phyloP scores from a whole-genome alignment of 768 basidiomycete genomes.

The Stropharia rugosoannulata region DNA sequence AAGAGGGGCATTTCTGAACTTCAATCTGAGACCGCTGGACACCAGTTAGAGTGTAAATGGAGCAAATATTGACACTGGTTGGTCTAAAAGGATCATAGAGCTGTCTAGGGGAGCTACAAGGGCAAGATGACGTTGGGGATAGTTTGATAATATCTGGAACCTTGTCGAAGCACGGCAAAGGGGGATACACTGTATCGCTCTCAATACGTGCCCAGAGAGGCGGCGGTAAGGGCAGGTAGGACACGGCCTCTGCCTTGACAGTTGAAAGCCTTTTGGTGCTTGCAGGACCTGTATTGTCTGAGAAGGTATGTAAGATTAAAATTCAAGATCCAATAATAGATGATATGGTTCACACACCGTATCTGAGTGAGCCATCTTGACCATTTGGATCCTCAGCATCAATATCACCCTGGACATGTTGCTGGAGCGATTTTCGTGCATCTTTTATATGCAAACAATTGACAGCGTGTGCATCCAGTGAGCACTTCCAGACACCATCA shows the following conservation, averaged over 20 bases:
- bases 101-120: neutral
- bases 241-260: neutral
- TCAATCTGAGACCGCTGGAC: slow-evolving; percentile 4
- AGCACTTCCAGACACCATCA: slow-evolving; percentile 7
- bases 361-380: neutral
- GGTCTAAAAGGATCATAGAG: neutral
- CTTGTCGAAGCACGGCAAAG: neutral
- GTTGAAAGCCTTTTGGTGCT: neutral
- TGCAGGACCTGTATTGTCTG: neutral
- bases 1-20: slow-evolving; percentile 9
- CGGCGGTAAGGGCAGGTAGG: neutral
- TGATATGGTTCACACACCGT: neutral
- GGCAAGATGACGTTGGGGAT: neutral
- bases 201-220: neutral
- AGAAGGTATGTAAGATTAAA: too few species aligned
- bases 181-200: neutral
- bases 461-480: neutral
- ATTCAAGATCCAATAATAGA: too few species aligned
- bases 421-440: slow-evolving; percentile 1
- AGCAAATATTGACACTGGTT: neutral
- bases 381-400: neutral
- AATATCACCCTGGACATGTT: neutral
- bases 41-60: slow-evolving; percentile 2
- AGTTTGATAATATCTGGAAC: neutral
- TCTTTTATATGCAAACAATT: slow-evolving; percentile 2